phyloP scores from a whole-genome alignment of 768 basidiomycete genomes.

The Mrakia frigida region DNA sequence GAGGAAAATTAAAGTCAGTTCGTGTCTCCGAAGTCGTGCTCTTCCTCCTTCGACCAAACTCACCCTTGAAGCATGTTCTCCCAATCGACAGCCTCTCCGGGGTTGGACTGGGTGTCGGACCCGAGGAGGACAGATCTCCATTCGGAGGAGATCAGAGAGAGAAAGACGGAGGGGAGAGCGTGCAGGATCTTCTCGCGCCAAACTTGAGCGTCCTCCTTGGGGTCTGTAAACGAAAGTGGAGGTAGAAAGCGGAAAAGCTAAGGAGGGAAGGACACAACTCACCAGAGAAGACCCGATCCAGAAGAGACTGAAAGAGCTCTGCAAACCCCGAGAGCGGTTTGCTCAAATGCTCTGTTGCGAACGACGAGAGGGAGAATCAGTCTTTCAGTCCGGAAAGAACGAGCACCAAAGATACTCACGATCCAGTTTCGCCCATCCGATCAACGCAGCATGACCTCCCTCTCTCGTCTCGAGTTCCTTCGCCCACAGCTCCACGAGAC shows the following conservation, averaged over 20 bases:
- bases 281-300: conserved; percentile 37
- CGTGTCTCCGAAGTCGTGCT: not conserved
- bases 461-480: not conserved
- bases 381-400: not conserved
- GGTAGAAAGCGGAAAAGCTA: not conserved
- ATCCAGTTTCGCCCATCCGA: conserved; percentile 54
- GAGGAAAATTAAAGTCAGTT: not conserved
- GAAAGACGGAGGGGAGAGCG: conserved; percentile 37
- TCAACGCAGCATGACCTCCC: not conserved
- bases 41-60: not conserved
- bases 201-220: conserved; percentile 35
- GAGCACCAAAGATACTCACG: not conserved
- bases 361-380: not conserved
- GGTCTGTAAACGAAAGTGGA: conserved; percentile 26
- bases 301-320: conserved; percentile 38
- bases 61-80: conserved; percentile 6
- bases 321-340: conserved; percentile 52
- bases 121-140: conserved; percentile 34
- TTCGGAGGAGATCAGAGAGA: conserved; percentile 34
- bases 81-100: conserved; percentile 19
- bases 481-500: conserved; percentile 31
- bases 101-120: not conserved
- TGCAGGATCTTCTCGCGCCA: conserved; percentile 37
- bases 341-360: conserved; percentile 49
- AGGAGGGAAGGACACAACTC: not conserved